Percentiles rank a stretch among this genome's conserved stretches.
These are phyloP conservation scores for Suillus americanus DNA, from an alignment of 768 basidiomycete species.

Conservation along the genomic window DNA sequence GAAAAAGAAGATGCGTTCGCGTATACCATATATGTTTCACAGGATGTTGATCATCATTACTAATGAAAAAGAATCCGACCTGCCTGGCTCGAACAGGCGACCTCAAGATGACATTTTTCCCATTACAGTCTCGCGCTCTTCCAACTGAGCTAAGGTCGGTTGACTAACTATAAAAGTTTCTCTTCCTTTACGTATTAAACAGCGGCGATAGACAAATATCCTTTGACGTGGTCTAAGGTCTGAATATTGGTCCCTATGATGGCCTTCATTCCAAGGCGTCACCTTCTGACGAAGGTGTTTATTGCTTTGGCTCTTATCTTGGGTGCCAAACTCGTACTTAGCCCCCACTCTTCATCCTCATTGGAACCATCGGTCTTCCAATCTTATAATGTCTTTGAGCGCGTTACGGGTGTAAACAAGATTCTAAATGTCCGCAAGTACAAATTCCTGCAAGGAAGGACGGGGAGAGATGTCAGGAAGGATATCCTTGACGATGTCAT, in stretches of 20 bases:
- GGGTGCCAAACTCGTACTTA: constrained; percentile 18
- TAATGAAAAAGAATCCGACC: constrained; percentile 40
- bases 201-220: neutral
- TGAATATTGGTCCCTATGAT: constrained; percentile 14
- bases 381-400: constrained; percentile 62
- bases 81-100: constrained; percentile 67
- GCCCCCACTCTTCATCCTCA: constrained; percentile 14
- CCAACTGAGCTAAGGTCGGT: constrained; percentile 54
- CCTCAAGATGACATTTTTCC: constrained; percentile 43
- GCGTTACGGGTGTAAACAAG: constrained; percentile 67
- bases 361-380: constrained; percentile 36
- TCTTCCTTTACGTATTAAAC: neutral
- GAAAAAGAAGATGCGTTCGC: neutral
- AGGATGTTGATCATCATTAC: neutral
- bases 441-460: constrained; percentile 82
- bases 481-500: constrained; percentile 81
- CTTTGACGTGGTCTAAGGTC: neutral
- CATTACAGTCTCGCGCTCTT: constrained; percentile 52
- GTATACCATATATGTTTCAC: too few relatives aligned
- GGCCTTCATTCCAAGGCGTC: constrained; percentile 31
- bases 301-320: constrained; percentile 21
- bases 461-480: constrained; percentile 81
- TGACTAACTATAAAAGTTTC: neutral
- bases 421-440: constrained; percentile 86
- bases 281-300: constrained; percentile 23